A percentile compares a stretch with the other conserved stretches of the same genome.
Evolutionary conservation across 768 basidiomycete species (phyloP).

Genomic region (Xerocomus spinulosus): DNA sequence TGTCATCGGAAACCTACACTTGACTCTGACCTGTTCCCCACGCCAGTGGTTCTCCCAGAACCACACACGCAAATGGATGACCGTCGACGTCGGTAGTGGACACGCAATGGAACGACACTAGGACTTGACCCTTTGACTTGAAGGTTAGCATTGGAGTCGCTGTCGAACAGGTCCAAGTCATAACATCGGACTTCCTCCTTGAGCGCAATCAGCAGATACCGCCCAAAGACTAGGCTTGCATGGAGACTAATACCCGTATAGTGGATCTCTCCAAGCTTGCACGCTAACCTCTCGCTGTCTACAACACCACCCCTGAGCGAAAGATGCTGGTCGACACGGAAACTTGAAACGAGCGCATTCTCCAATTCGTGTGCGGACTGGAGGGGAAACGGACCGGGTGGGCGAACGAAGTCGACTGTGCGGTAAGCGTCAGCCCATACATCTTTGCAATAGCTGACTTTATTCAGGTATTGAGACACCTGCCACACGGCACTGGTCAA

Average conservation of each 20-base stretch:
- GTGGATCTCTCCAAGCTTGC: constrained; percentile 4
- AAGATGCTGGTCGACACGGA: constrained; percentile 7
- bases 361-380: constrained; percentile 2
- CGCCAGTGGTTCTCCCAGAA: neutral
- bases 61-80: constrained; percentile 2
- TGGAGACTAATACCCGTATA: neutral
- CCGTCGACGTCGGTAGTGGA: neutral
- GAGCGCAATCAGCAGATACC: constrained; percentile 14
- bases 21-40: neutral
- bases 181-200: constrained; percentile 14
- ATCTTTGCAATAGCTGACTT: constrained; percentile 3
- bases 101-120: constrained; percentile 5
- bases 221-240: constrained; percentile 13
- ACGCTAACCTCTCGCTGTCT: neutral
- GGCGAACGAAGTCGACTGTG: neutral
- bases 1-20: constrained; percentile 2
- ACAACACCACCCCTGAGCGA: neutral
- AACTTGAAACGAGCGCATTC: constrained; percentile 7
- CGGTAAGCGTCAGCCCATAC: constrained; percentile 19
- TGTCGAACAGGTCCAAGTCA: neutral
- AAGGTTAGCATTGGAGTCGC: neutral
- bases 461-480: neutral
- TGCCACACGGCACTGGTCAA: neutral
- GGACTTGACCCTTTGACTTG: too few relatives aligned
- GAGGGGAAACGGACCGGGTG: neutral